A percentile compares a stretch with the other conserved stretches of the same genome.
Conservation (phyloP, 1,284 basidiomycete species). For the Cryptococcus sp. region DNA sequence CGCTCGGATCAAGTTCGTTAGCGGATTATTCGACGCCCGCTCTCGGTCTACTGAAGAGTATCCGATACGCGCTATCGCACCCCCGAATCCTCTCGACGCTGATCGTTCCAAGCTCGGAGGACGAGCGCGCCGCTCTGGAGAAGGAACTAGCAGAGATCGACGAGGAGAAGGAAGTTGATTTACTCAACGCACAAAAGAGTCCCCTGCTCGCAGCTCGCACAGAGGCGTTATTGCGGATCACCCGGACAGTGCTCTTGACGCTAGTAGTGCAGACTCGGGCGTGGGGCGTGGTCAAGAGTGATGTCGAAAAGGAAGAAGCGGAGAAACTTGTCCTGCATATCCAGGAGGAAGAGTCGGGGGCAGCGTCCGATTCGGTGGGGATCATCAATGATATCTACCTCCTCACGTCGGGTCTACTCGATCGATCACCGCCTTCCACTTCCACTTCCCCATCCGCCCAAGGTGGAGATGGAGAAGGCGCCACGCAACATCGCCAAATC, state of each 20-base stretch:
- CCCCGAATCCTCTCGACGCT: conserved; percentile 80
- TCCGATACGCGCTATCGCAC: conserved; percentile 87
- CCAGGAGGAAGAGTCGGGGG: conserved; percentile 6
- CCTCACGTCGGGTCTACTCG: conserved; percentile 57
- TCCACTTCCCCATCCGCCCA: background rate
- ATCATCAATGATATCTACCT: conserved; percentile 68
- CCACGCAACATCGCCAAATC: background rate
- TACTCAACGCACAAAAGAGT: conserved; percentile 64
- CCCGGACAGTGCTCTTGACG: conserved; percentile 68
- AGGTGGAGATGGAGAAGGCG: background rate
- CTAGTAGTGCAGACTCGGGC: conserved; percentile 71
- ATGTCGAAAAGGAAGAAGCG: conserved; percentile 68
- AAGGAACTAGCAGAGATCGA: conserved; percentile 65
- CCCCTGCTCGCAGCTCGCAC: conserved; percentile 71
- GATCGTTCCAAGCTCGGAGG: conserved; percentile 74
- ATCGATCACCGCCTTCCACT: conserved; percentile 24
- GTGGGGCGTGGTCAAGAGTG: conserved; percentile 66
- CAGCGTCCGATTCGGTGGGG: conserved; percentile 38
- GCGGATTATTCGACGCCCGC: conserved; percentile 67
- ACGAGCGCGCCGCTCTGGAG: conserved; percentile 62
- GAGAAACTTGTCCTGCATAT: conserved; percentile 16
- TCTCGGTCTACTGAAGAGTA: conserved; percentile 75
- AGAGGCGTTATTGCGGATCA: conserved; percentile 67
- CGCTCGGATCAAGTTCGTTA: conserved; percentile 58
- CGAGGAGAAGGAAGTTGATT: conserved; percentile 34